phyloP scores from a whole-genome alignment of 768 basidiomycete species.

The Mycena vulgaris region DNA sequence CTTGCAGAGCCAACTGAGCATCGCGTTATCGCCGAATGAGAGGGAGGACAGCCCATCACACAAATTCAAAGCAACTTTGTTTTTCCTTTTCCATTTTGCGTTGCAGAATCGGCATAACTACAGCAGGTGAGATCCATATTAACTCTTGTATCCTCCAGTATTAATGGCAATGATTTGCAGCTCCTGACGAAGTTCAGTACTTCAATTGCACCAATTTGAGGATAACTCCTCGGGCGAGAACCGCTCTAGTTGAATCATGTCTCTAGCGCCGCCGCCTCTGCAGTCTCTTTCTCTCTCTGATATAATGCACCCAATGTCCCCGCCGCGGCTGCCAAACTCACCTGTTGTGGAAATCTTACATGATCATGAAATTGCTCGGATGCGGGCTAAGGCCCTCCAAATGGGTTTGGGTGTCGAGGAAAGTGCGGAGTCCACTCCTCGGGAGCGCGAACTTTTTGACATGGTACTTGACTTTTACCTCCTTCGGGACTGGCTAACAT shows the following conservation, averaged over 20 bases:
- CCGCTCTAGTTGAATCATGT: conserved; percentile 9
- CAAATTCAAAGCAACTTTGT: background rate
- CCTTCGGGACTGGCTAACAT: background rate
- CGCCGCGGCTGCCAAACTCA: conserved; percentile 51
- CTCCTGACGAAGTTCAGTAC: background rate
- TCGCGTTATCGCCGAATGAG: conserved; percentile 1
- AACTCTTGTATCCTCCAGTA: background rate
- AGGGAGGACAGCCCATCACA: background rate
- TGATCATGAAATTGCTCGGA: conserved; percentile 62
- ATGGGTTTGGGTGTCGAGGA: conserved; percentile 48
- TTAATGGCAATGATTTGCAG: background rate
- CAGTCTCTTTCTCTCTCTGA: conserved; percentile 68
- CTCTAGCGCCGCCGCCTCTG: conserved; percentile 13
- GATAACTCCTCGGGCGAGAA: background rate
- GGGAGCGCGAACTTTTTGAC: conserved; percentile 60
- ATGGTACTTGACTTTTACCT: conserved; percentile 61
- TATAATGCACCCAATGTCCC: conserved; percentile 68
- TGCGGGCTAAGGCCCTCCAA: conserved; percentile 63
- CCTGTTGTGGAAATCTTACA: conserved; percentile 55
- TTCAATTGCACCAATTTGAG: background rate
- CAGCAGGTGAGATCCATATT: background rate
- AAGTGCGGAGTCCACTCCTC: conserved; percentile 1
- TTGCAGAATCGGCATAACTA: background rate
- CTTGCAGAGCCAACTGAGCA: background rate
- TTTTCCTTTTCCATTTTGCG: background rate